Percentiles rank a stretch among this genome's conserved stretches.
Conservation (phyloP, 257 asterid species). For the Nicotiana otophora region DNA sequence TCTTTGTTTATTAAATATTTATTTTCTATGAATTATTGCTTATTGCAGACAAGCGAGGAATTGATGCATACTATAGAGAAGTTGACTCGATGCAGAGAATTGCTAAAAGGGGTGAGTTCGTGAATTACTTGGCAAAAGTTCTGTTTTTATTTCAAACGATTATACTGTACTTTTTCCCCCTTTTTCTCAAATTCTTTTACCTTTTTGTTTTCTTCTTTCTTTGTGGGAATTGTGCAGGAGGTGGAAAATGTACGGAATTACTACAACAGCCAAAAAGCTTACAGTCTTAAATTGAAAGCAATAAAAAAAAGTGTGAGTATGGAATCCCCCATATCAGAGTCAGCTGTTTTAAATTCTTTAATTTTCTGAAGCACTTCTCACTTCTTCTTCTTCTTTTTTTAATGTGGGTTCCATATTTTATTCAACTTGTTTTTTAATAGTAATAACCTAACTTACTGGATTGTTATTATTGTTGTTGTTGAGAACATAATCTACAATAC, state of each 20-base stretch:
- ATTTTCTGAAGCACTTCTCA: neutral
- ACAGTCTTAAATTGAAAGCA: constrained; percentile 33
- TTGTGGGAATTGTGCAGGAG: neutral
- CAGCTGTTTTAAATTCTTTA: neutral
- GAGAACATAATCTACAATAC: too few species aligned
- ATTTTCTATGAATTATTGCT: neutral
- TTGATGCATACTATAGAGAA: constrained; percentile 20
- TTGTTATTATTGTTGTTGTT: too few species aligned
- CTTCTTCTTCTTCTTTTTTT: too few species aligned
- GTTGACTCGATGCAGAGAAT: constrained; percentile 31
- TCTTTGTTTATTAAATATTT: neutral
- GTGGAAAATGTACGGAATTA: constrained; percentile 23
- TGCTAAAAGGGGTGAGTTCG: constrained; percentile 35
- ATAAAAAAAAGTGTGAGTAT: constrained; percentile 29
- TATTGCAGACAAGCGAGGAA: constrained; percentile 36
- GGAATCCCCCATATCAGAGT: neutral
- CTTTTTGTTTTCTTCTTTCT: neutral
- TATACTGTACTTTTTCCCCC: neutral
- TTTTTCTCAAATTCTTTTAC: neutral
- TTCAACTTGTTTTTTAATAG: too few species aligned
- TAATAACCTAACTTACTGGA: too few species aligned
- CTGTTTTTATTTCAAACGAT: neutral
- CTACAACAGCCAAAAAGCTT: constrained; percentile 20
- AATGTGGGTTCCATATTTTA: neutral
- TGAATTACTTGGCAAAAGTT: neutral